Conservation (phyloP, 495 filamentous ascomycete genomes). For the Talaromyces thailandensis region DNA sequence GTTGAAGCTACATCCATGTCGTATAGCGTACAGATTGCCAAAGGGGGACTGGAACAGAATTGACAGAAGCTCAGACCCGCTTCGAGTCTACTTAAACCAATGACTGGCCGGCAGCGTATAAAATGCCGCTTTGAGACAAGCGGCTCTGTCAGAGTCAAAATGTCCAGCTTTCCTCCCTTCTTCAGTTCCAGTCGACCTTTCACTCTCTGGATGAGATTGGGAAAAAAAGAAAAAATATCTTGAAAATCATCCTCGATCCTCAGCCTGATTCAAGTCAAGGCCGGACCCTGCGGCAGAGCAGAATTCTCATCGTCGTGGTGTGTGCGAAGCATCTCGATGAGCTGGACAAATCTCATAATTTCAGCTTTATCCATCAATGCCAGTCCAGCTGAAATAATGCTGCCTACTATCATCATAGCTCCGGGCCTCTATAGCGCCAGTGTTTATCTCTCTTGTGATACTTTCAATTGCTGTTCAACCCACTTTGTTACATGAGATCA, state of each 20-base stretch:
- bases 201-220: neutral
- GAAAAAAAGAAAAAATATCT: neutral
- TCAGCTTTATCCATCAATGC: neutral
- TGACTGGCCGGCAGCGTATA: neutral
- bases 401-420: neutral
- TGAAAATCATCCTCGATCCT: neutral
- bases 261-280: neutral
- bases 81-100: neutral
- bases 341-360: neutral
- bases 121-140: neutral
- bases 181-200: neutral
- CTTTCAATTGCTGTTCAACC: neutral
- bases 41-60: neutral
- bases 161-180: neutral
- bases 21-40: neutral
- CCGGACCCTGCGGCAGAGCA: neutral
- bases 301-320: neutral
- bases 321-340: too few species aligned
- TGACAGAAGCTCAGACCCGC: neutral
- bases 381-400: neutral
- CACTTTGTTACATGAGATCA: neutral
- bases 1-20: neutral
- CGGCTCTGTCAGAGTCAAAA: neutral
- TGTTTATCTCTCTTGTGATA: neutral
- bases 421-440: neutral